Conservation (phyloP, 148 eudicot genomes). For the Salicornia ramosissima region DNA sequence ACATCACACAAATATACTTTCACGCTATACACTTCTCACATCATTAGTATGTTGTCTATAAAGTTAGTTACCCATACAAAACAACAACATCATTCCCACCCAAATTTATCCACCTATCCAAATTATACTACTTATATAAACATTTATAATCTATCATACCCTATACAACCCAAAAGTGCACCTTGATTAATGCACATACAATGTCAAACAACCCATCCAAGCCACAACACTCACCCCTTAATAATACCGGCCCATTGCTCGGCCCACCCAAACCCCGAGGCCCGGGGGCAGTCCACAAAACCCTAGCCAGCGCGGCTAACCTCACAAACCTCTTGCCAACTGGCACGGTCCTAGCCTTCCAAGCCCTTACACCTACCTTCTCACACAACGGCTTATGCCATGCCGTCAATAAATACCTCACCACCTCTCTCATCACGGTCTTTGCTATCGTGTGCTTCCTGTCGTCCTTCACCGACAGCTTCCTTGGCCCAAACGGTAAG, state of each 20-base stretch:
- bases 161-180: neutral
- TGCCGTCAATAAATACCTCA: constrained; percentile 30
- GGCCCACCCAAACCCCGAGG: constrained; percentile 1
- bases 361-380: constrained; percentile 44
- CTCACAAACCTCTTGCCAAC: constrained; percentile 64
- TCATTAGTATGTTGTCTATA: constrained; percentile 17
- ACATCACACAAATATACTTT: constrained; percentile 4
- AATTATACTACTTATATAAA: constrained; percentile 2
- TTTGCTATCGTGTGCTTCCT: constrained; percentile 44
- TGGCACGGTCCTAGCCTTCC: constrained; percentile 55
- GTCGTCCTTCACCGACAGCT: constrained; percentile 59
- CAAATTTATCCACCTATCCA: constrained; percentile 7
- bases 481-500: constrained; percentile 35
- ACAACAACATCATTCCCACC: neutral
- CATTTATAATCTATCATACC: neutral
- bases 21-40: constrained; percentile 30
- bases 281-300: constrained; percentile 14
- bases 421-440: constrained; percentile 24
- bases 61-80: constrained; percentile 6
- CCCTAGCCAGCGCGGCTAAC: constrained; percentile 46
- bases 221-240: neutral
- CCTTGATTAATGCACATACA: neutral
- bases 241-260: constrained; percentile 9
- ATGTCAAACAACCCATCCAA: neutral
- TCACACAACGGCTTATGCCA: constrained; percentile 43